A percentile compares a stretch with the other conserved stretches of the same genome.
These are phyloP conservation scores for Microascus cirrosus DNA, from an alignment of 2,329 filamentous ascomycete genomes.

Conservation along the genomic window DNA sequence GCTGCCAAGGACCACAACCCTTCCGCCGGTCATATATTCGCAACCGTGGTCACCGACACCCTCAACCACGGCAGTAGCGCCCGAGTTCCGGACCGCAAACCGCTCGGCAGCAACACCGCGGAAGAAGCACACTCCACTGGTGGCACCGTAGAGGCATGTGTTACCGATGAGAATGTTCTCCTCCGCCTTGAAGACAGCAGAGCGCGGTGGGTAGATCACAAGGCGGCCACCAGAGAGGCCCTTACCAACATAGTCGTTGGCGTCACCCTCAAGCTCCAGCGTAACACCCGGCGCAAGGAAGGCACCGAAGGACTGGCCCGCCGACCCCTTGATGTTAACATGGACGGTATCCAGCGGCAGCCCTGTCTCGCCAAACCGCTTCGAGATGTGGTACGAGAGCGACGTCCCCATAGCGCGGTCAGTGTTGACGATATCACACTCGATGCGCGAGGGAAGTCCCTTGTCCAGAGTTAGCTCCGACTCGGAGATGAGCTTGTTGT, in stretches of 20 bases:
- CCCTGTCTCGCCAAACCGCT: constrained; percentile 80
- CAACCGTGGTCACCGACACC: constrained; percentile 93
- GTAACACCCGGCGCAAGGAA: constrained; percentile 90
- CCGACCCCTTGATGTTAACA: constrained; percentile 91
- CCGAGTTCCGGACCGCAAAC: constrained; percentile 93
- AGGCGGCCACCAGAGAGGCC: constrained; percentile 85
- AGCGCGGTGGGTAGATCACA: constrained; percentile 85
- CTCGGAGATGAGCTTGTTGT: constrained; percentile 95
- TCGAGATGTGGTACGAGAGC: constrained; percentile 90
- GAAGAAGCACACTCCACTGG: constrained; percentile 88
- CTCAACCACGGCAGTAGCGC: constrained; percentile 91
- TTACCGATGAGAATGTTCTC: constrained; percentile 93
- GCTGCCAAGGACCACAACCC: constrained; percentile 73
- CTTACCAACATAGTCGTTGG: constrained; percentile 96
- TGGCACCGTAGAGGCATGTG: constrained; percentile 90
- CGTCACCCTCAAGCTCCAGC: constrained; percentile 86
- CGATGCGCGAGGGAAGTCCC: constrained; percentile 82
- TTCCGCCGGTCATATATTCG: constrained; percentile 98
- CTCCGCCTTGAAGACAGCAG: constrained; percentile 87
- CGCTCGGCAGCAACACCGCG: constrained; percentile 91
- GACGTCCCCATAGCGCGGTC: constrained; percentile 90
- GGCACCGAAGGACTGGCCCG: constrained; percentile 92
- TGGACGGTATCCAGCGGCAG: constrained; percentile 89
- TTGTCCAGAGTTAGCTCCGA: constrained; percentile 91
- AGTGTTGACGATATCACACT: constrained; percentile 94